Conservation (phyloP, 805 yeast species). For the Starmerella riodocensis region DNA sequence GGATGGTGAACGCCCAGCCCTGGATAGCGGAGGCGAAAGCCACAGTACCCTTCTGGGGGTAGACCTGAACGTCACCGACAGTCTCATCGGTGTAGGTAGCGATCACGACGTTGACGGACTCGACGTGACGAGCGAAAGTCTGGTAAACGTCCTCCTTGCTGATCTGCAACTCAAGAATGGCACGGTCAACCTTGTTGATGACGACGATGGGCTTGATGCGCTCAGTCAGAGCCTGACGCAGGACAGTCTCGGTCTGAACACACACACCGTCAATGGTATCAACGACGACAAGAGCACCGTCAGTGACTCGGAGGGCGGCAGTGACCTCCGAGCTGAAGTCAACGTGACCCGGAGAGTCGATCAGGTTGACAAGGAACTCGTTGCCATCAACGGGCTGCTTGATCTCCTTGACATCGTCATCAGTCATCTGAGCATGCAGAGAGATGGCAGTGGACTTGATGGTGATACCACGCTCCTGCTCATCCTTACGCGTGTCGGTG, state of each 20-base stretch:
- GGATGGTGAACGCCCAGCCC: conserved; percentile 99
- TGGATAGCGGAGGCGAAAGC: conserved; percentile 99
- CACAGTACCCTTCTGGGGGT: conserved; percentile 98
- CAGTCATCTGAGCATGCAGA: conserved; percentile 74
- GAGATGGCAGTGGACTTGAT: conserved; percentile 98
- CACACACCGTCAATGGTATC: conserved; percentile 99
- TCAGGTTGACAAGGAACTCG: conserved; percentile 93
- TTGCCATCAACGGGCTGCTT: conserved; percentile 83
- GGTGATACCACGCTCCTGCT: conserved; percentile 99
- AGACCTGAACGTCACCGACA: conserved; percentile 93
- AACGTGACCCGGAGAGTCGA: conserved; percentile 99
- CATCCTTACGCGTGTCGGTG: conserved; percentile 99
- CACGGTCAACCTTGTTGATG: conserved; percentile 99
- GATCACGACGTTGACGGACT: conserved; percentile 96
- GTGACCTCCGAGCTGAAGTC: conserved; percentile 99
- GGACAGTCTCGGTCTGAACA: conserved; percentile 99
- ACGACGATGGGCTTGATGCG: conserved; percentile 98
- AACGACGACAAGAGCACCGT: conserved; percentile 99
- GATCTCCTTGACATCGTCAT: conserved; percentile 77
- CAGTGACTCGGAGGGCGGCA: conserved; percentile 99
- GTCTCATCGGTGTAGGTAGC: conserved; percentile 84
- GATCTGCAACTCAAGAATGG: conserved; percentile 95
- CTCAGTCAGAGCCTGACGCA: conserved; percentile 98
- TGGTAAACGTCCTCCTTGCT: conserved; percentile 98
- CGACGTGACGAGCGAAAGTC: conserved; percentile 96